Base-by-base conservation (phyloP, 768 basidiomycete species). In the Rhodotorula toruloides region DNA sequence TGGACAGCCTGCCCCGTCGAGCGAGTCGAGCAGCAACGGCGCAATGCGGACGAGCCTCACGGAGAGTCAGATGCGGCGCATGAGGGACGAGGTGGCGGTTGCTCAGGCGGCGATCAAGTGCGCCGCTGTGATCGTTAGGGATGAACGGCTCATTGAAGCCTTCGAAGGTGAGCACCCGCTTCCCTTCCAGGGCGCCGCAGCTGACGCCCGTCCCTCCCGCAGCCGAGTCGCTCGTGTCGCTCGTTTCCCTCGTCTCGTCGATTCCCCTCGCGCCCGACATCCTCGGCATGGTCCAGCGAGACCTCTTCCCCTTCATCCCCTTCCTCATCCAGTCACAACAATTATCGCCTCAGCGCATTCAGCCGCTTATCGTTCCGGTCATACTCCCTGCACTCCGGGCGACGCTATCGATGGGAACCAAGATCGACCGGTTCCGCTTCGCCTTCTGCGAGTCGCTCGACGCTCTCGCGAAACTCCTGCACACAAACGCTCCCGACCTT, bases 301-400 rank as follows among this genome's bases (percentile, higher is more conserved):
- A 71, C 42, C 34, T 71, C 32, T 61, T 60, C 54, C 65, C 70
- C 37, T 67, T 71, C 40, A 47, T 71, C n/a, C 42, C 70, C n/a
- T 71, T 60, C 54, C 36, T 71, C 53, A 31, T 71, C 39, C 25
- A 29, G 14, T 39, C 37, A 32, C 54, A 56, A 10, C 31, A 42
- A 12, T 40, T 64, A n/a, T 48, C 70, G 14, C 0, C 40, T 1
- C 3, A 34, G 0, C 22, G 63, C 53, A 16, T 60, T 58, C n/a
- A 34, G 0, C 64, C 64, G 2, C 37, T 63, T 42, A 10, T 66
- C 43, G 3, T 9, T 0, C 19, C 61, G 5, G 36, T 32, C 10
- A 22, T 67, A 44, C 44, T 63, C 17, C 58, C 58, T 27, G 37
- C 47, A 1, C 32, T 71, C 54, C 2, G 2, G n/a, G 19, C 31